Conservation (phyloP, 352 stramenopile genomes). For the Pythium periplocum region DNA sequence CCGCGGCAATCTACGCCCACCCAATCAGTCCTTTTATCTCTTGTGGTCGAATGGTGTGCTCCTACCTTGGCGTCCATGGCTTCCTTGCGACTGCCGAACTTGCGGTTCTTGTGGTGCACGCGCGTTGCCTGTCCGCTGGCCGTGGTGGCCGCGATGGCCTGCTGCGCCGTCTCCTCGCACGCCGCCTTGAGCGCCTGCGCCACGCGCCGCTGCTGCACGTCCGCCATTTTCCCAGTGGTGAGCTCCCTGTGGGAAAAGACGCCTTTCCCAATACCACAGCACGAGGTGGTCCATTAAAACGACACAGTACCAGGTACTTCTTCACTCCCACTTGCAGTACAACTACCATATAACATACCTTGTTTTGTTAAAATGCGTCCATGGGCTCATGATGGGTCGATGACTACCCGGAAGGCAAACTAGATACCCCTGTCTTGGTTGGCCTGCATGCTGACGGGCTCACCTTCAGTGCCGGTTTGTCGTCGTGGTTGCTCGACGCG, state of each 20-base stretch:
- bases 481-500: no score
- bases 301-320: no score
- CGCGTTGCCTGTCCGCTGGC: conserved; percentile 61
- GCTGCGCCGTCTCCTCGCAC: conserved; percentile 76
- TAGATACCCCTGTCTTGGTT: no score
- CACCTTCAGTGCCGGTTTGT: no score
- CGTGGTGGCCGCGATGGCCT: conserved; percentile 71
- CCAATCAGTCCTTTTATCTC: background rate
- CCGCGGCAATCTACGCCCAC: conserved; percentile 54
- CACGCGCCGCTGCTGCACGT: conserved; percentile 61
- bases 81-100: conserved; percentile 77
- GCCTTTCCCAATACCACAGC: no score
- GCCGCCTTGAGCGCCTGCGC: conserved; percentile 71
- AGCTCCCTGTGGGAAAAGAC: background rate
- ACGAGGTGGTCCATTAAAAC: no score
- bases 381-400: no score
- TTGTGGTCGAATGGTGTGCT: background rate
- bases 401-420: no score
- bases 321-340: no score
- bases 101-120: conserved; percentile 83
- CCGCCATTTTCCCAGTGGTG: conserved; percentile 30
- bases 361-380: no score
- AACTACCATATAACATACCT: no score
- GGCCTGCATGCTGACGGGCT: no score
- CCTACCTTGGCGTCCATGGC: conserved; percentile 71